Base-by-base conservation (phyloP, 352 stramenopile species). In the Globisporangium abappressorium region DNA sequence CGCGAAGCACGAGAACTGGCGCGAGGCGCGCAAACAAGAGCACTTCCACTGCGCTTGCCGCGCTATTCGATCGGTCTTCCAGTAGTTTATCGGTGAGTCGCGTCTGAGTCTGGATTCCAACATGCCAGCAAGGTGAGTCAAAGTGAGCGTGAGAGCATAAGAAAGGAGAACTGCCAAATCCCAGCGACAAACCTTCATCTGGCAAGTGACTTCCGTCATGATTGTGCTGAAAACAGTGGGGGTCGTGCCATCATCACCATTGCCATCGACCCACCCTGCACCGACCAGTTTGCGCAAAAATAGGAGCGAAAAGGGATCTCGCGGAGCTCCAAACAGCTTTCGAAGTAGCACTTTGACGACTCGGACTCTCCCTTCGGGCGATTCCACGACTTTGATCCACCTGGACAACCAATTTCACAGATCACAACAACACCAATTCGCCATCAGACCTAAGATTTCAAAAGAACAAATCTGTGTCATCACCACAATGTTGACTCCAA, bases 11-110 rank as follows among this genome's bases (percentile, higher is more conserved):
- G 18, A 93, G 66, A 24, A 89, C 74, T 0, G 85, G 83, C 3
- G 81, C 80, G 5, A 93, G 69, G 4, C 80, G 74, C 33, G 77
- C 76, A 75, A 93, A 93, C 26, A 93, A 64, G 3, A 93, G 65
- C 3, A 62, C 67, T 57, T 91, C 81, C 22, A 89, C 72, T 6
- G 66, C 65, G 53, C 64, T 70, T 51, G 43, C 7, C 7, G 18
- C 15, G 43, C 43, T 51, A 2, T 12, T 24, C 11, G 69, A 59
- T 12, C 78, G 59, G 56, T 90, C 77, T 34, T 82, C 69, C 24
- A 93, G 57, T 0, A 87, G 22, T 0, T 73, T 69, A 57, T 92
- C 83, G 2, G 54, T 84, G 28, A 93, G 71, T 2, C 71, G 71
- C 2, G 78, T 61, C 33, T 82, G 62, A 8, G 49, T 75, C 82